Base-by-base conservation (phyloP, 2,329 filamentous ascomycete genomes). In the Fusarium beomiforme region DNA sequence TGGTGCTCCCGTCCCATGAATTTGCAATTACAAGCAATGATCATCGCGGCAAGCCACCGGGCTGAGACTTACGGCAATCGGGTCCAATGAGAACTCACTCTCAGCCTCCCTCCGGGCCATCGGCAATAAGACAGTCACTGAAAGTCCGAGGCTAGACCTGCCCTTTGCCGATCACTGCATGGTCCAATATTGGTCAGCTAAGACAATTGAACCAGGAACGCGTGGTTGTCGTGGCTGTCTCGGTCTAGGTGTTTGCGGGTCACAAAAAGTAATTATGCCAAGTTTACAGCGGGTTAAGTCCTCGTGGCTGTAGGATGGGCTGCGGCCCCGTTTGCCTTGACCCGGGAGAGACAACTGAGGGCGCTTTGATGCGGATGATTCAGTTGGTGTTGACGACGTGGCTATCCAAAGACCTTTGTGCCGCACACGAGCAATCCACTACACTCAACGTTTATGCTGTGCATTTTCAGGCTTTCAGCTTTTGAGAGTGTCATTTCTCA, bases 351-450 rank as follows among this genome's bases (percentile, higher is more conserved):
- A 24, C 64, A 67, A 50, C 43, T 41, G 16, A 46, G 21, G 42
- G 8, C 24, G 11, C 12, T 44, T 44, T 34, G 61, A 8, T 31
- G 16, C 23, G n/a, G 12, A 6, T 23, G 42, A 34, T 37, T 14
- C 3, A 26, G 14, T 21, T 29, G 44, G 60, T 54, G 34, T 46
- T 71, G 68, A 71, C 68, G 64, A 71, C 41, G 68, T 71, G 64
- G 68, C 68, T 70, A 39, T 8, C 13, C 17, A 16, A 29, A 34
- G 23, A 42, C 24, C 33, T 34, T 21, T 60, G 46, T 21, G 33
- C 31, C 21, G 24, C 31, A 44, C 21, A 44, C 1, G 13, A 21
- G n/a, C 29, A 71, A 14, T 54, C 23, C 21, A 59, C 26, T 53
- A 31, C 33, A 44, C 26, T 17, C 37, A 26, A 46, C 21, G 21